Conservation (phyloP, 2,329 filamentous ascomycete species). For the Botrytis deweyae region DNA sequence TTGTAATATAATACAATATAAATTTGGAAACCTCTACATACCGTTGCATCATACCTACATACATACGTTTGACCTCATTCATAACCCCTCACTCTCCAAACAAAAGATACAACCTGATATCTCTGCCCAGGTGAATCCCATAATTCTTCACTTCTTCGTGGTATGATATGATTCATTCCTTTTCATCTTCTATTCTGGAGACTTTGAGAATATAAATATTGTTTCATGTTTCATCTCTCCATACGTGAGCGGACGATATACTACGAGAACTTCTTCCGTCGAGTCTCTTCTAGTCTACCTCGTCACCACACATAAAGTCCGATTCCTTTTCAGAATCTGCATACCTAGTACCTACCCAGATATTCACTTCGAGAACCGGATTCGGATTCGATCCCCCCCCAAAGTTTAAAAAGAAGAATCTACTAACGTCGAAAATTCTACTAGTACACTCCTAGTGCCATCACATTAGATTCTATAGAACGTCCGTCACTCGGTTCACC, state of each 20-base stretch:
- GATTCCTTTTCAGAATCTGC: background rate
- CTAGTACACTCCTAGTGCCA: background rate
- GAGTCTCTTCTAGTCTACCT: background rate
- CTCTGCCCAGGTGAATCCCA: background rate
- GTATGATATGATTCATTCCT: background rate
- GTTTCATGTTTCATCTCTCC: background rate
- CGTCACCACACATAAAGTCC: background rate
- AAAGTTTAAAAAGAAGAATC: background rate
- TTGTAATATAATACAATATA: background rate
- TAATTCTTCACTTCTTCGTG: background rate
- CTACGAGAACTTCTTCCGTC: background rate
- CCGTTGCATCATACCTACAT: background rate
- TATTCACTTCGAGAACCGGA: background rate
- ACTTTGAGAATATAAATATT: background rate
- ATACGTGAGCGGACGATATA: background rate
- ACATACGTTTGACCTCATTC: background rate
- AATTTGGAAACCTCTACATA: background rate
- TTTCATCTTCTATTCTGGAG: background rate
- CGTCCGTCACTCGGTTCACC: background rate
- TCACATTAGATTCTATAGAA: no score
- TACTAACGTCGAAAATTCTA: background rate
- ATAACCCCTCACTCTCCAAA: background rate
- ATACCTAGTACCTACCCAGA: no score
- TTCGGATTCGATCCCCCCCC: background rate
- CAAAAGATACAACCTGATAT: background rate